Base-by-base conservation (phyloP, 768 basidiomycete species). In the Lactarius trivialis region DNA sequence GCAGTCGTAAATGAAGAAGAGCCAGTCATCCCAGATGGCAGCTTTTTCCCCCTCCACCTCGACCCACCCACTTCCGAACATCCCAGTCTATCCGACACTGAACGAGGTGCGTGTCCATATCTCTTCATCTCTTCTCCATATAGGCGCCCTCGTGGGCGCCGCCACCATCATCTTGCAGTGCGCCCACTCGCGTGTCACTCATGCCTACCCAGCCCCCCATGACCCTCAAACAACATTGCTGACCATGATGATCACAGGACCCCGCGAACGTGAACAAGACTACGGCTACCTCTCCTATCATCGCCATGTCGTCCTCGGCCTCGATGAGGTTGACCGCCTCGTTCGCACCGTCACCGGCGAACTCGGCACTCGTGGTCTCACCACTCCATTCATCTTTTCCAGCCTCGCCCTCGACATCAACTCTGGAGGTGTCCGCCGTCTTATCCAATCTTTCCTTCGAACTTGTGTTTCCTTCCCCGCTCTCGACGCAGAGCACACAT, bases 361-460 rank as follows among this genome's bases (percentile, higher is more conserved):
- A 74, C 82, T 93, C 59, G 80, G 80, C 65, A 78, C 82, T 58
- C 80, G 89, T 68, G 89, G 78, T 11, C 80, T 97, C 63, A 86
- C 88, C 24, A 93, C 91, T 3, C 94, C 95, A 24, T 88, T 97
- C 75, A 85, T 98, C 65, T 96, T 98, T 77, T 91, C 91, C 39
- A 85, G 83, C 32, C 83, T 88, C 67, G 93, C 93, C 17, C 84
- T 98, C 63, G 94, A 97, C 69, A 79, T 95, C 45, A 88, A 85
- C 48, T 76, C 85, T 7, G 76, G 84, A n/a, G 82, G 85, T 36
- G 84, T 93, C 68, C 86, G 82, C 68, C 78, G 86, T 55, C 81
- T 98, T 58, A 86, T 96, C 64, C 79, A 83, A n/a, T 76, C 86
- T 7, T 98, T 95, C 75, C 74, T 97, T n/a, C 76, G 79, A 45